Evolutionary conservation across 345 rosid species (phyloP), one percentile per base, ranked within the genome.

Genomic region (Bretschneidera sinensis): DNA sequence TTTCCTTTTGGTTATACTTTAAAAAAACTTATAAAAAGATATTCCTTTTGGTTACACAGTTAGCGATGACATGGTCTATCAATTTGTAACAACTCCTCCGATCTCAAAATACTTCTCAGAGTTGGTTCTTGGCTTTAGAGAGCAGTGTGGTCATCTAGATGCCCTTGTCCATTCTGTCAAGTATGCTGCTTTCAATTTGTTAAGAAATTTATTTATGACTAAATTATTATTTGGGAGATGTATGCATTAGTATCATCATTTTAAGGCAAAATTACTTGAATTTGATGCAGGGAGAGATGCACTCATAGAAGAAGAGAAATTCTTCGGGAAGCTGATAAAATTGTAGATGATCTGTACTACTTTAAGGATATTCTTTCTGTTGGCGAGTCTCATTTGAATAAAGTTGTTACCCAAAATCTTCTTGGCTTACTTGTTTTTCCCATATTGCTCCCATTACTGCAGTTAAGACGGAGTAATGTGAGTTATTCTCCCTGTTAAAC

Each of bases 331-430:
- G 63, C 82, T 58, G 89, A 86, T 62, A 78, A 81, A 71, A 65
- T 83, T 53, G 74, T 68, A 48, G 92, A 86, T 60, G 87, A 86
- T 61, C 71, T 86, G 22, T 86, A 81, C 82, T 83, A 83, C 76
- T 74, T 79, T 16, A 82, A 82, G 78, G 91, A 85, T 75, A 65
- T 85, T 57, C 69, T 80, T 58, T 74, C 60, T 18, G 71, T 83
- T 72, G 85, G 83, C 1, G 77, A 79, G 25, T 58, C 81, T 51
- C 60, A 56, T 59, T 65, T 86, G 71, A 63, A 68, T 66, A 70
- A 73, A 73, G 78, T 70, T 43, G 80, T 86, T 66, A 21, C 63
- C 50, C 75, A 71, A 58, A 74, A 74, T 64, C 78, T 86, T 76
- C 76, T 81, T 57, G 51, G 56, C 65, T 60, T 73, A 49, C 79